These are phyloP conservation scores for Geotrichum histeridarum DNA, from an alignment of 1,139 yeast species.

Conservation along the genomic window DNA sequence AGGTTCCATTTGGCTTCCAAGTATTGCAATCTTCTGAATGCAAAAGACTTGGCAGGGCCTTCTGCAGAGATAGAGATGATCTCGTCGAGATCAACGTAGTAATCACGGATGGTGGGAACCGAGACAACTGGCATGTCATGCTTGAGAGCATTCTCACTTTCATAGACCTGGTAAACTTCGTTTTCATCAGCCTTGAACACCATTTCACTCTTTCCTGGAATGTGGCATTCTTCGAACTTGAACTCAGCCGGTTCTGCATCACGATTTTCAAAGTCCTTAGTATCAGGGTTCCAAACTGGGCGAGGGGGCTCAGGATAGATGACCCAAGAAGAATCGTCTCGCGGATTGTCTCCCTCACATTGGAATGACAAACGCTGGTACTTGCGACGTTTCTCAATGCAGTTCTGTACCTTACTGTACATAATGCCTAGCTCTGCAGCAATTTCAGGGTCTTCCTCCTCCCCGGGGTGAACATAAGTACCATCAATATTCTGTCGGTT, in stretches of 20 bases:
- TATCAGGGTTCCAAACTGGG: slow-evolving; percentile 78
- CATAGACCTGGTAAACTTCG: slow-evolving; percentile 65
- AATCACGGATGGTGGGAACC: slow-evolving; percentile 78
- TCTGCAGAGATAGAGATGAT: slow-evolving; percentile 73
- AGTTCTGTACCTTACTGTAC: slow-evolving; percentile 62
- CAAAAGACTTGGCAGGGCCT: slow-evolving; percentile 97
- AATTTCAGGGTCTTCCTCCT: slow-evolving; percentile 55
- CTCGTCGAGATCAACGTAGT: slow-evolving; percentile 72
- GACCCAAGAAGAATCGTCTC: slow-evolving; percentile 63
- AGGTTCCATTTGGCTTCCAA: slow-evolving; percentile 96
- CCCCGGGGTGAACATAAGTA: slow-evolving; percentile 27
- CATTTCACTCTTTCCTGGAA: slow-evolving; percentile 58
- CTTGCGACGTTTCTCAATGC: slow-evolving; percentile 71
- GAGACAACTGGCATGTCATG: slow-evolving; percentile 43
- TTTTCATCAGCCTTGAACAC: slow-evolving; percentile 52
- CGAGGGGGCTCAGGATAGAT: slow-evolving; percentile 93
- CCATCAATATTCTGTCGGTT: slow-evolving; percentile 29
- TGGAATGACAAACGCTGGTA: slow-evolving; percentile 72
- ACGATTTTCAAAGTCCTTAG: slow-evolving; percentile 32
- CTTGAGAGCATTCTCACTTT: slow-evolving; percentile 34
- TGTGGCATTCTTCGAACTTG: slow-evolving; percentile 52
- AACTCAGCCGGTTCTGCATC: slow-evolving; percentile 47
- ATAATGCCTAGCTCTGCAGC: slow-evolving; percentile 65
- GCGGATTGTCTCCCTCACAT: slow-evolving; percentile 73
- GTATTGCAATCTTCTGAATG: slow-evolving; percentile 87